Evolutionary conservation across 768 basidiomycete genomes (phyloP).

Genomic region (Boletus coccyginus): DNA sequence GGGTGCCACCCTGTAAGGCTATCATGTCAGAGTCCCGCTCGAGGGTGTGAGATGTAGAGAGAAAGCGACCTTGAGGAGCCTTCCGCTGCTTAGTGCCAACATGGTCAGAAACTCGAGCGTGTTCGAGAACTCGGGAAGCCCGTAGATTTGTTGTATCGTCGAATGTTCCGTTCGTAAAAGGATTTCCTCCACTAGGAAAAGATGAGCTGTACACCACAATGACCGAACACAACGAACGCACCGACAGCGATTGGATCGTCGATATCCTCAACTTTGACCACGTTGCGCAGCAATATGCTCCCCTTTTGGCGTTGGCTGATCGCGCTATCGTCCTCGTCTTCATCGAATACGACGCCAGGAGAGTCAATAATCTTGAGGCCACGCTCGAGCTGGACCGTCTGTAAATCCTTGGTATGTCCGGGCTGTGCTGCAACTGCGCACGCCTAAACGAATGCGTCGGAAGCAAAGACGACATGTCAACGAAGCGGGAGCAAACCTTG

Average conservation of each 20-base stretch:
- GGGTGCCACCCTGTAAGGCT: conserved; percentile 72
- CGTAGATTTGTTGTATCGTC: conserved; percentile 83
- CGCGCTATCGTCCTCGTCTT: conserved; percentile 54
- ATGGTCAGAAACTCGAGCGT: conserved; percentile 87
- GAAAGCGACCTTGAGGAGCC: conserved; percentile 68
- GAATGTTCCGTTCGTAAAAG: conserved; percentile 63
- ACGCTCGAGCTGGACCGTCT: conserved; percentile 89
- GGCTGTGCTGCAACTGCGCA: conserved; percentile 94
- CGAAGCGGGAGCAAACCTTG: conserved; percentile 48
- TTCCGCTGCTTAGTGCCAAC: conserved; percentile 79
- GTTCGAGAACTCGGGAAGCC: conserved; percentile 69
- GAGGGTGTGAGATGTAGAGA: not conserved
- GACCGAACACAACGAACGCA: conserved; percentile 34
- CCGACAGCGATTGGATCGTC: conserved; percentile 89
- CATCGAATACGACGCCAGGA: conserved; percentile 96
- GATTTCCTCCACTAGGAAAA: conserved; percentile 77
- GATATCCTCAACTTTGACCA: conserved; percentile 86
- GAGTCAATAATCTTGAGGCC: conserved; percentile 93
- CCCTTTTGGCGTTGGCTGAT: conserved; percentile 44
- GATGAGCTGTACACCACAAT: not conserved
- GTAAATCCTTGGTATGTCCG: conserved; percentile 89
- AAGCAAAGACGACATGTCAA: not conserved
- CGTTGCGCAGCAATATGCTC: conserved; percentile 79
- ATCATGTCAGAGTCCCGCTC: not conserved
- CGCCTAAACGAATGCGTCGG: conserved; percentile 43